Conservation (phyloP, 2,329 filamentous ascomycete genomes). For the Neopestalotiopsis sp. region DNA sequence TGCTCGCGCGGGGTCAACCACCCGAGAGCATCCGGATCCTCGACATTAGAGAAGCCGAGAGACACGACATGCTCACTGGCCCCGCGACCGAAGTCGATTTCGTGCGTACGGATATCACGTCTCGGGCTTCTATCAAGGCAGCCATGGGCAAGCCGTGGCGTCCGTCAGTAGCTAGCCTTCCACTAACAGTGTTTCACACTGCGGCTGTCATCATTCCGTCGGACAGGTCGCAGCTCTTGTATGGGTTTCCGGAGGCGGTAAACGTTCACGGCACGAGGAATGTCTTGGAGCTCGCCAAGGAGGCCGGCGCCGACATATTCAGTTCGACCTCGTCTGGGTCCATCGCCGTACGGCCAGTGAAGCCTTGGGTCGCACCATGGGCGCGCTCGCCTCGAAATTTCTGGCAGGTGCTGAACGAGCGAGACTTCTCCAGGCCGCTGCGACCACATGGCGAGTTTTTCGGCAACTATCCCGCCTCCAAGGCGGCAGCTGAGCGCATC, state of each 20-base stretch:
- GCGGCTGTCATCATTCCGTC: conserved; percentile 52
- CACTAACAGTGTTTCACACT: conserved; percentile 56
- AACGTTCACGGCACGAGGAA: conserved; percentile 54
- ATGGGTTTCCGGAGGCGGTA: conserved; percentile 45
- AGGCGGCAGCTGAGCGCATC: conserved; percentile 50
- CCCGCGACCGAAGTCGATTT: conserved; percentile 42
- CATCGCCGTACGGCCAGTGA: conserved; percentile 43
- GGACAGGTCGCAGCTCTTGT: conserved; percentile 47
- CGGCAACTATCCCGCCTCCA: conserved; percentile 52
- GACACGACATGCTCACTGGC: conserved; percentile 44
- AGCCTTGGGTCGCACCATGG: conserved; percentile 44
- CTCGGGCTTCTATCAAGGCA: conserved; percentile 39
- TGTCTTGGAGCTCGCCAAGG: conserved; percentile 47
- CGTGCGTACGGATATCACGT: conserved; percentile 50
- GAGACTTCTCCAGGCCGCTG: conserved; percentile 43
- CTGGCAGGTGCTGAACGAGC: conserved; percentile 49
- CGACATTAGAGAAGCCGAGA: conserved; percentile 48
- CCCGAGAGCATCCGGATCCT: conserved; percentile 53
- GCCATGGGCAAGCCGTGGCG: conserved; percentile 53
- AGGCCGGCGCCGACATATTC: conserved; percentile 48
- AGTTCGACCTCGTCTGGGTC: conserved; percentile 54
- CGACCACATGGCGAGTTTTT: conserved; percentile 47
- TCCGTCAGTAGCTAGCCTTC: conserved; percentile 40
- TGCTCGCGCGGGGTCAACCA: conserved; percentile 52
- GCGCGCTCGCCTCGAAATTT: conserved; percentile 42